phyloP scores from a whole-genome alignment of 352 stramenopile genomes.

The Phytopythium boreale region DNA sequence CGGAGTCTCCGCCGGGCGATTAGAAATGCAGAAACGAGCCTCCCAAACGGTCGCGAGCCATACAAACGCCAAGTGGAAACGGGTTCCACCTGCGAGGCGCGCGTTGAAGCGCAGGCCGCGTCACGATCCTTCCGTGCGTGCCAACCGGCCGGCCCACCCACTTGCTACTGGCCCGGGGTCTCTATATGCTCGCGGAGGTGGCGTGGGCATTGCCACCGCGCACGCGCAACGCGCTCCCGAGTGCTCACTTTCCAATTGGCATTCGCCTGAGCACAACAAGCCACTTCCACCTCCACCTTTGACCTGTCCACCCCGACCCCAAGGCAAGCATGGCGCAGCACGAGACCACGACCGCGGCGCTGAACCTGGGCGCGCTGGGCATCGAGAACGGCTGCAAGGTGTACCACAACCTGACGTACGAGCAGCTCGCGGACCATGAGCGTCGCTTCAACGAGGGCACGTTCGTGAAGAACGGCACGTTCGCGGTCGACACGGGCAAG shows the following conservation, averaged over 20 bases:
- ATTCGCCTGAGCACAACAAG: constrained; percentile 8
- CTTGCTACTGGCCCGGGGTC: background rate
- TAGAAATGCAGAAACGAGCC: background rate
- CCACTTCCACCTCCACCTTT: constrained; percentile 2
- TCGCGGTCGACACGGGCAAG: constrained; percentile 97
- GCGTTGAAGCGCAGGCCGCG: background rate
- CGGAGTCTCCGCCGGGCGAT: background rate
- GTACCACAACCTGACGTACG: constrained; percentile 95
- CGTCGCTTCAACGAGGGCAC: constrained; percentile 90
- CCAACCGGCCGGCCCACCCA: background rate
- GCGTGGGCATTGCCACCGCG: background rate
- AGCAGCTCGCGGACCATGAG: constrained; percentile 95
- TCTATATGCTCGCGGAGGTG: background rate
- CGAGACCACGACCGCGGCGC: constrained; percentile 49
- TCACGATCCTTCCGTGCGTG: background rate
- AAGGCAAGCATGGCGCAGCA: constrained; percentile 40
- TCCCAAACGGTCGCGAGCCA: background rate
- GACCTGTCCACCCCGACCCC: background rate
- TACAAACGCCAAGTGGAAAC: background rate
- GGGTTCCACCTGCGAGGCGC: background rate
- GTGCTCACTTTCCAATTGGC: constrained; percentile 31
- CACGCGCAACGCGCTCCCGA: background rate
- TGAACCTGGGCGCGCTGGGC: constrained; percentile 43
- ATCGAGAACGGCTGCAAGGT: constrained; percentile 89
- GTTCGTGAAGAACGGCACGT: constrained; percentile 92